Evolutionary conservation across 1,284 basidiomycete species (phyloP).

Genomic region (Amylostereum areolatum): DNA sequence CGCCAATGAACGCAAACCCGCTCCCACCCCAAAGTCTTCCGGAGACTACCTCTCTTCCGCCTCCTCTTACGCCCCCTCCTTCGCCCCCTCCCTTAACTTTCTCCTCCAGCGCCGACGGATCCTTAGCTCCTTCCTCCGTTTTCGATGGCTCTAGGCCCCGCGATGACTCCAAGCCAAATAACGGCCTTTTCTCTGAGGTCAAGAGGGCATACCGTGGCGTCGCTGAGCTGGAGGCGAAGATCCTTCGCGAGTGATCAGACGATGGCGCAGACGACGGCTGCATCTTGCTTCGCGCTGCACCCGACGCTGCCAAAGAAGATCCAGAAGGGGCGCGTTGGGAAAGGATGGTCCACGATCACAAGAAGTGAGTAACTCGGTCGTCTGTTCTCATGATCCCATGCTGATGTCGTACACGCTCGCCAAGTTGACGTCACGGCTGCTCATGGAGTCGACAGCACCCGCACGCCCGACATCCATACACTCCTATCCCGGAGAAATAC

Average conservation of each 20-base stretch:
- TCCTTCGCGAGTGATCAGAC: slow-evolving; percentile 58
- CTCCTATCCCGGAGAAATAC: slow-evolving; percentile 87
- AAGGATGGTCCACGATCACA: slow-evolving; percentile 62
- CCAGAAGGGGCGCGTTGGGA: slow-evolving; percentile 62
- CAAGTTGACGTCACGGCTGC: slow-evolving; percentile 83
- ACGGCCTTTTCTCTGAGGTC: slow-evolving; percentile 67
- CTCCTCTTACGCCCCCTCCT: slow-evolving; percentile 75
- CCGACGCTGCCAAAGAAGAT: slow-evolving; percentile 39
- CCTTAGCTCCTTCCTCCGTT: slow-evolving; percentile 59
- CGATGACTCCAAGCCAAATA: slow-evolving; percentile 43
- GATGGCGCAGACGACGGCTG: slow-evolving; percentile 44
- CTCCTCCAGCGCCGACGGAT: slow-evolving; percentile 64
- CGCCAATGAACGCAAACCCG: slow-evolving; percentile 49
- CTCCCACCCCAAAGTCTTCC: slow-evolving; percentile 52
- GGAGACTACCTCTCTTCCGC: slow-evolving; percentile 69
- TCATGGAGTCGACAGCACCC: slow-evolving; percentile 82
- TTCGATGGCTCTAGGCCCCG: slow-evolving; percentile 33
- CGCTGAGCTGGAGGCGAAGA: slow-evolving; percentile 62
- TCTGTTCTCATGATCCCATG: slow-evolving; percentile 3
- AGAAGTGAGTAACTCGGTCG: slow-evolving; percentile 41
- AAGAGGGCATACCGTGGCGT: slow-evolving; percentile 79
- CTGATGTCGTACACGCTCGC: slow-evolving; percentile 54
- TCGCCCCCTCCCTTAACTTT: slow-evolving; percentile 72
- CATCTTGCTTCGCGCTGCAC: slow-evolving; percentile 45
- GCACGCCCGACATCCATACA: slow-evolving; percentile 84